Conservation (phyloP, 768 basidiomycete species). For the Naganishia friedmannii region DNA sequence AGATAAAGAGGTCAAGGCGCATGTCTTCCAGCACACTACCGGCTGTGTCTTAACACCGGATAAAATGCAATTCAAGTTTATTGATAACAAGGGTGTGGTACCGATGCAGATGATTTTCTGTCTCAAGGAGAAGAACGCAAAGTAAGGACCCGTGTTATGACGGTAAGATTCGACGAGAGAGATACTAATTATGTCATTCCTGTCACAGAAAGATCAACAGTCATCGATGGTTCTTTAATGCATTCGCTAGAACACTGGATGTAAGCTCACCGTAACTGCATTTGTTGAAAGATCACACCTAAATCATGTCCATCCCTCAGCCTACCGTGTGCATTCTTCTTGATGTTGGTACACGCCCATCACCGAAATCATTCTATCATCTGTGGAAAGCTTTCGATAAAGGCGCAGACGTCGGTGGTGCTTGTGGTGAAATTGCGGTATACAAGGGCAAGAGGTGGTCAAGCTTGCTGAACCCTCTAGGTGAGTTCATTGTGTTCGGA, state of each 20-base stretch:
- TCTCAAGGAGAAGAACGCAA: slow-evolving; percentile 54
- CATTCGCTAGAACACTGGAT: slow-evolving; percentile 55
- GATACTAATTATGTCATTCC: slow-evolving; percentile 72
- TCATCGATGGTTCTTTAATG: slow-evolving; percentile 84
- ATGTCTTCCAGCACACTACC: slow-evolving; percentile 70
- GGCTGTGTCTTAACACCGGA: slow-evolving; percentile 51
- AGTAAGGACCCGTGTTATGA: slow-evolving; percentile 59
- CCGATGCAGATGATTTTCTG: slow-evolving; percentile 82
- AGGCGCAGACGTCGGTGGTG: slow-evolving; percentile 74
- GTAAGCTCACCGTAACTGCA: slow-evolving; percentile 57
- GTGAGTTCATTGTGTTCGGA: slow-evolving; percentile 14
- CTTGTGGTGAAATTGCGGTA: slow-evolving; percentile 92
- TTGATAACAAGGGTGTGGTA: slow-evolving; percentile 70
- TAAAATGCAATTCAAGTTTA: slow-evolving; percentile 48
- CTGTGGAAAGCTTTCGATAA: slow-evolving; percentile 89
- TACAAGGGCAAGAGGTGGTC: slow-evolving; percentile 89
- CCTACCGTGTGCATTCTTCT: slow-evolving; percentile 88
- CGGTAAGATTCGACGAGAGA: slow-evolving; percentile 85
- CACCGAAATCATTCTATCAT: slow-evolving; percentile 81
- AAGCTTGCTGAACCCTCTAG: slow-evolving; percentile 73
- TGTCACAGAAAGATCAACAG: slow-evolving; percentile 84
- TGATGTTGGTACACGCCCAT: slow-evolving; percentile 90
- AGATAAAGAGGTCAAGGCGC: slow-evolving; percentile 72
- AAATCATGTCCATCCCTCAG: slow-evolving; percentile 52
- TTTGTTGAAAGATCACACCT: slow-evolving; percentile 46